These are phyloP conservation scores for Parasarocladium wereldwijsianum DNA, from an alignment of 2,329 filamentous ascomycete genomes.

Conservation along the genomic window DNA sequence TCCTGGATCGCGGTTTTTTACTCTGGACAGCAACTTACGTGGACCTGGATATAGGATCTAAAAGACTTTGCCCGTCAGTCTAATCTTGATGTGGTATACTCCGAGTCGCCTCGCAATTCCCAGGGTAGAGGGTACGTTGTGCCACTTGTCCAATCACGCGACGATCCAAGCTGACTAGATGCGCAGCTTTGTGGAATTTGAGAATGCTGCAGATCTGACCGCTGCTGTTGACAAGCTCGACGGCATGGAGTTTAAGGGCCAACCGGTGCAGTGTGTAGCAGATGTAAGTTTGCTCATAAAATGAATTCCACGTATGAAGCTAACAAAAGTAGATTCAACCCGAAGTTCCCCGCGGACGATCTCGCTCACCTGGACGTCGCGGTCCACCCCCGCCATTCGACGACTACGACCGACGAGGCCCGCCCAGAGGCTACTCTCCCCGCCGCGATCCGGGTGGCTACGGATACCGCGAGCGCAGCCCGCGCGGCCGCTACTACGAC, in stretches of 20 bases:
- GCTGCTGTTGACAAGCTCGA: constrained; percentile 92
- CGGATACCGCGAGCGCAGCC: constrained; percentile 78
- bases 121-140: constrained; percentile 74
- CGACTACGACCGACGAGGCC: constrained; percentile 73
- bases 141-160: constrained; percentile 5
- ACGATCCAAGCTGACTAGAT: background rate
- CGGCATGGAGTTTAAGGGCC: constrained; percentile 82
- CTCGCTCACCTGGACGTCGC: constrained; percentile 57
- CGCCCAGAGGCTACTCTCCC: constrained; percentile 62
- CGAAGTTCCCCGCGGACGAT: constrained; percentile 61
- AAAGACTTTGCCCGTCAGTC: constrained; percentile 99
- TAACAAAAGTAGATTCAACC: constrained; percentile 53
- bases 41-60: constrained; percentile 78
- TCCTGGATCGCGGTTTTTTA: constrained; percentile 12
- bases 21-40: constrained; percentile 63
- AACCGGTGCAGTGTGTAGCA: constrained; percentile 68
- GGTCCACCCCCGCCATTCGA: constrained; percentile 50
- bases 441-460: constrained; percentile 55
- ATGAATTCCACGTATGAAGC: constrained; percentile 4
- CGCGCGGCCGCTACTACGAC: constrained; percentile 76
- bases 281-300: constrained; percentile 48
- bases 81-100: constrained; percentile 94
- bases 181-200: constrained; percentile 87
- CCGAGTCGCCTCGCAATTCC: constrained; percentile 82
- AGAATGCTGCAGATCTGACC: constrained; percentile 78